Evolutionary conservation across 2,329 filamentous ascomycete species (phyloP).

Genomic region (Fusarium sp.): DNA sequence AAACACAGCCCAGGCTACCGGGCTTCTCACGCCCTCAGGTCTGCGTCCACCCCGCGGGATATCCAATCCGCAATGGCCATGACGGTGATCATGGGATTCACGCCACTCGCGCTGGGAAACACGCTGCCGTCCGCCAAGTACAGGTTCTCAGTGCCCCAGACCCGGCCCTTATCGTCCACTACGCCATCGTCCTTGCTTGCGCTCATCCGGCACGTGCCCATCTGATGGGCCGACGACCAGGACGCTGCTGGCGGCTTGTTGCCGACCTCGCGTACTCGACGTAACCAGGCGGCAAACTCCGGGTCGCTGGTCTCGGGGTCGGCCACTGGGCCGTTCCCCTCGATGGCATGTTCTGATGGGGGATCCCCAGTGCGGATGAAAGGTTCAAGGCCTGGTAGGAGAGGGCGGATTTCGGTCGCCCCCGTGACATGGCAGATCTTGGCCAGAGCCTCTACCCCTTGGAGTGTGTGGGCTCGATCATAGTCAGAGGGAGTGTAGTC

Average conservation of each 20-base stretch:
- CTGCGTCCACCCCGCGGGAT: slow-evolving; percentile 65
- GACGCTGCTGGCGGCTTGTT: slow-evolving; percentile 62
- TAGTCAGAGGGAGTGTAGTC: slow-evolving; percentile 78
- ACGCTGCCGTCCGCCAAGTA: slow-evolving; percentile 82
- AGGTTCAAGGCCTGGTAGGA: slow-evolving; percentile 70
- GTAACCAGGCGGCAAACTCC: slow-evolving; percentile 72
- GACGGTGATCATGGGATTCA: slow-evolving; percentile 84
- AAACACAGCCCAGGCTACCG: slow-evolving; percentile 5
- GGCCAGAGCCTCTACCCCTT: slow-evolving; percentile 77
- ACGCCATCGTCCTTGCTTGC: slow-evolving; percentile 63
- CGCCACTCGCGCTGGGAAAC: slow-evolving; percentile 80
- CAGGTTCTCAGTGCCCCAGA: slow-evolving; percentile 75
- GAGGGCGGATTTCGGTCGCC: slow-evolving; percentile 81
- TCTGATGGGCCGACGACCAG: slow-evolving; percentile 83
- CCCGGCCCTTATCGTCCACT: slow-evolving; percentile 67
- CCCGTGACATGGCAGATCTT: slow-evolving; percentile 84
- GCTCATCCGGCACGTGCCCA: slow-evolving; percentile 83
- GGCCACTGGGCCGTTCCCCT: slow-evolving; percentile 32
- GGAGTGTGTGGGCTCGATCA: slow-evolving; percentile 78
- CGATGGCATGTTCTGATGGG: slow-evolving; percentile 32
- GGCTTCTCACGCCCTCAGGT: slow-evolving; percentile 46
- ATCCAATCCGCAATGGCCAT: slow-evolving; percentile 80
- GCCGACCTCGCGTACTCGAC: slow-evolving; percentile 59
- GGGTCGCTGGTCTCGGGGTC: slow-evolving; percentile 67
- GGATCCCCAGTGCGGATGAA: slow-evolving; percentile 61